Base-by-base conservation (phyloP, 805 yeast genomes). In the Yarrowia phangngaensis region DNA sequence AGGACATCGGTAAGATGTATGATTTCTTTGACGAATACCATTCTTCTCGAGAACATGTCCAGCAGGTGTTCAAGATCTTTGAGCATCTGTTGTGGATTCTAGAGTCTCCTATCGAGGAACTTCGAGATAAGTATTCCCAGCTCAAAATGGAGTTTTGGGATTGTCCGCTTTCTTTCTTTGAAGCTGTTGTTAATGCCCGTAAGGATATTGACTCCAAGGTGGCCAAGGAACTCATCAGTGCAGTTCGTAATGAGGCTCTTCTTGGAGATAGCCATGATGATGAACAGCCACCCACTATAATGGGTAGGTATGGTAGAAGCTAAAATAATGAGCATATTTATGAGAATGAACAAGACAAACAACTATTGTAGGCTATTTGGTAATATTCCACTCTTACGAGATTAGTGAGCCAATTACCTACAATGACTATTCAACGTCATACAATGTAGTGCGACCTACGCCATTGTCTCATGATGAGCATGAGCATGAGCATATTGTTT, bases 141-240 rank as follows among this genome's bases (percentile, higher is more conserved):
- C 74, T 84, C 28, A 67, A 87, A 46, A 69, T 70, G 9, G 74
- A 74, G 30, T 87, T 81, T 68, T 80, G 86, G 67, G 88, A 86
- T 61, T 80, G 89, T 51, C 88, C 95, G 0, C 66, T 81, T 6
- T 81, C 76, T 43, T 75, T 87, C 58, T 71, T 89, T 32, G 76
- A 75, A 34, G 79, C 80, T 11, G 73, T 87, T 31, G 70, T 88
- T 47, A 69, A 70, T 55, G 60, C 67, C 7, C 58, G 73, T 23
- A 63, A 60, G 33, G 71, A 66, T 32, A 54, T 67, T 16, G 71
- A 69, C 46, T 47, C 52, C 38, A 57, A 62, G 54, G 43, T 51
- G 20, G 55, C 60, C 16, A 56, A 58, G 43, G 66, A 59, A 17
- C 54, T 64, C n/a, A 63, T 68, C 64, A 55, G 26, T 13, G 50